A percentile compares a stretch with the other conserved stretches of the same genome.
Conservation (phyloP, 2,329 filamentous ascomycete genomes). For the Aspergillus melleus region DNA sequence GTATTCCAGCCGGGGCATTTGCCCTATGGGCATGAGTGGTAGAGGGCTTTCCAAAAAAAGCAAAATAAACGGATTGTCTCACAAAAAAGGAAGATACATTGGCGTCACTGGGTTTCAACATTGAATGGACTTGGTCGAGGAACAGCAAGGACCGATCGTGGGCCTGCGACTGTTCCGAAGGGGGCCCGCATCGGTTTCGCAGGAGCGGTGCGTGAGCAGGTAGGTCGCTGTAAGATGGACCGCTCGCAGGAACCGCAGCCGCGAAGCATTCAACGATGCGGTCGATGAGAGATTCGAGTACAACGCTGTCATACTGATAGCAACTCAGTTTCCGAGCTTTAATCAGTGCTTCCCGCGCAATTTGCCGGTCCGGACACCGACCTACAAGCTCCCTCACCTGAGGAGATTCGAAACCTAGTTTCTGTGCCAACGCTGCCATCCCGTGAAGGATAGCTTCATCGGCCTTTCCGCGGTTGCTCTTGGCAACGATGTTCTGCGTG, state of each 20-base stretch:
- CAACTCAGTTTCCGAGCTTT: constrained; percentile 20
- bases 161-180: constrained; percentile 13
- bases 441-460: constrained; percentile 18
- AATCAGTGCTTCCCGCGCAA: constrained; percentile 20
- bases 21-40: background rate
- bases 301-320: constrained; percentile 19
- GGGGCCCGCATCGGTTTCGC: constrained; percentile 13
- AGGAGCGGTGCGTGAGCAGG: background rate
- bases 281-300: constrained; percentile 18
- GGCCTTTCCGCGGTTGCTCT: constrained; percentile 11
- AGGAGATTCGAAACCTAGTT: constrained; percentile 20
- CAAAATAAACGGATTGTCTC: constrained; percentile 23
- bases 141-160: constrained; percentile 23
- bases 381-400: constrained; percentile 17
- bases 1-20: no score
- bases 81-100: constrained; percentile 20
- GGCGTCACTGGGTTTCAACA: constrained; percentile 1
- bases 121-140: constrained; percentile 19
- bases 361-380: constrained; percentile 21
- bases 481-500: constrained; percentile 8
- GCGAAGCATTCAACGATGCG: constrained; percentile 18
- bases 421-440: constrained; percentile 20
- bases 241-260: constrained; percentile 4
- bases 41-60: constrained; percentile 18
- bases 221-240: constrained; percentile 3